Evolutionary conservation across 192 early-diverging fungal genomes (phyloP).

Genomic region (Coemansia biformis): DNA sequence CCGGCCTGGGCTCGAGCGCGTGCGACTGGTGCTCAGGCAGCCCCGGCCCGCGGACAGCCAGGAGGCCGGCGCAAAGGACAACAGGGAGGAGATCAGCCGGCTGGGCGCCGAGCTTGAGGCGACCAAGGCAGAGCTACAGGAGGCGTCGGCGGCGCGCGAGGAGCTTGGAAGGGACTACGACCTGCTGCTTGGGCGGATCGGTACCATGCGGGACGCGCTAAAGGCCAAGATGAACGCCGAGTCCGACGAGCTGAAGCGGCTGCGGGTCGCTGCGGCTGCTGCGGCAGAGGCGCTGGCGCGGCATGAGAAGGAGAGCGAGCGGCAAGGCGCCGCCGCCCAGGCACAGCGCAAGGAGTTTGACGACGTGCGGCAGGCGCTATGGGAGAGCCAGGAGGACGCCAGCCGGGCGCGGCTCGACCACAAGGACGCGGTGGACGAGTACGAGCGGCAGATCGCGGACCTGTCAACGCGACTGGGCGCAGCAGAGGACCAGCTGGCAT

Average conservation of each 20-base stretch:
- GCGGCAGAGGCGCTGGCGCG: conserved; percentile 12
- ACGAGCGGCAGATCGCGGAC: conserved; percentile 25
- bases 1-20: conserved; percentile 19
- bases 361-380: conserved; percentile 25
- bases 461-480: conserved; percentile 12
- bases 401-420: conserved; percentile 29
- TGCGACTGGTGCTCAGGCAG: conserved; percentile 4
- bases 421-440: conserved; percentile 8
- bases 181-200: conserved; percentile 66
- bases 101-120: conserved; percentile 27
- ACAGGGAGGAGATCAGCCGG: conserved; percentile 4
- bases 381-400: conserved; percentile 40
- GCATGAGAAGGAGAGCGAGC: conserved; percentile 1
- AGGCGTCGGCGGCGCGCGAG: conserved; percentile 36
- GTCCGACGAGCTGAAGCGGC: conserved; percentile 52
- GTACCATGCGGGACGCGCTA: conserved; percentile 74
- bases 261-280: conserved; percentile 23
- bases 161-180: conserved; percentile 56
- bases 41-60: conserved; percentile 1
- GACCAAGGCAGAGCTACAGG: conserved; percentile 14
- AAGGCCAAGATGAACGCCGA: conserved; percentile 81
- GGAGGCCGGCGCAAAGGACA: not conserved
- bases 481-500: conserved; percentile 28
- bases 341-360: conserved; percentile 22
- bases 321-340: conserved; percentile 6